Evolutionary conservation across 352 stramenopile genomes (phyloP), one percentile per base, ranked within the genome.

Genomic region (Elongisporangium senticosum): DNA sequence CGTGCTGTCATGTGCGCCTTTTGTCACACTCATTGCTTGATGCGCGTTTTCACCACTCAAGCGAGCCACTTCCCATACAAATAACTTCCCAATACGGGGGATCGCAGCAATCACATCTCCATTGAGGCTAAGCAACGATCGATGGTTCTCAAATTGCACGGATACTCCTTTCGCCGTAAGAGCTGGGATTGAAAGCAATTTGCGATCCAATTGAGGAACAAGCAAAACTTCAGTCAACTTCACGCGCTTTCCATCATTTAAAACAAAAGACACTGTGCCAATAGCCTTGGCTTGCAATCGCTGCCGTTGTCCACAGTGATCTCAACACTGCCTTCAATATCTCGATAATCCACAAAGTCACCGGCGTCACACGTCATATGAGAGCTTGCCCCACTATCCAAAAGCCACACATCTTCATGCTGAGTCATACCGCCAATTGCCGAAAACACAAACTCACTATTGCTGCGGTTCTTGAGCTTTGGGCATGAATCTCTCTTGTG

Each of bases 301-400:
- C 39, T 74, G 59, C 0, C 51, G 56, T 26, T 66, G 2, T 49
- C 65, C 8, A 69, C 57, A 5, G 37, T 63, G 20, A 71, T 58
- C 4, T 20, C 22, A 67, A 14, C 11, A 28, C 17, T 0, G 5
- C n/a, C 14, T 37, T 2, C 23, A 64, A 23, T n/a, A n/a, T 56
- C 23, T 43, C n/a, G 1, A 55, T 53, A 61, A 10, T 59, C 17
- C 17, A 28, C 19, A 40, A 70, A 70, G 21, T 63, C 54, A 47
- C 17, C 52, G 2, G 14, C 13, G 17, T 63, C 49, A 14, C 51
- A 50, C 3, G 56, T 64, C 63, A 71, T 74, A 48, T 71, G 50
- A 17, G 52, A 58, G 21, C 63, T 71, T 14, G 63, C 63, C 5
- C 67, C 67, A 49, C 58, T 68, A 51, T 74, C 55, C 0, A 74